Evolutionary conservation across 306 rosid species (phyloP).

Genomic region (Gleditsia sinensis): DNA sequence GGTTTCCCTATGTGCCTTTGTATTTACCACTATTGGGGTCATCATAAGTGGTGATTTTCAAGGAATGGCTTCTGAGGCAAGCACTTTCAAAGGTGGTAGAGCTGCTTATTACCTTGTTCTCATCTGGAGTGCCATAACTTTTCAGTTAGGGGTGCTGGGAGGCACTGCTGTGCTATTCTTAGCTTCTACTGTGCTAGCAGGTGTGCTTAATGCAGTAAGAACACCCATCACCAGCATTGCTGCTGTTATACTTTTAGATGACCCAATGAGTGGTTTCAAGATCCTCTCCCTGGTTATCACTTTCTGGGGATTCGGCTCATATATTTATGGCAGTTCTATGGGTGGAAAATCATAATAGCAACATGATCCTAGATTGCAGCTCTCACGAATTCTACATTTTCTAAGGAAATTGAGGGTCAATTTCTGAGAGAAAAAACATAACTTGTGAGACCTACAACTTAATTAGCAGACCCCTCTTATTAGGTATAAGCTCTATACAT

Average conservation of each 20-base stretch:
- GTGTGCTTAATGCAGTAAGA: conserved; percentile 84
- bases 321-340: conserved; percentile 67
- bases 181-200: conserved; percentile 92
- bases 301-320: conserved; percentile 53
- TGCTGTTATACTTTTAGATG: conserved; percentile 77
- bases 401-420: no score
- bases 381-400: no score
- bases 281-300: conserved; percentile 68
- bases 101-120: conserved; percentile 66
- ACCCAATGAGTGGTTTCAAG: conserved; percentile 79
- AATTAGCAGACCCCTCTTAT: no score
- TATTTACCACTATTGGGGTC: conserved; percentile 73
- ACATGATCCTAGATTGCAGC: neutral
- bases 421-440: no score
- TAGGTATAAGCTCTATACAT: no score
- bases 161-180: conserved; percentile 79
- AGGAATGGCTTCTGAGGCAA: conserved; percentile 64
- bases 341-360: conserved; percentile 30
- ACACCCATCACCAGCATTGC: conserved; percentile 89
- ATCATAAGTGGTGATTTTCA: conserved; percentile 61
- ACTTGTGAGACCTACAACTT: no score
- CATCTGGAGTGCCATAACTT: conserved; percentile 73
- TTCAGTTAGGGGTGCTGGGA: conserved; percentile 83
- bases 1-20: conserved; percentile 75
- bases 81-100: conserved; percentile 64